Percentiles rank a stretch among this genome's conserved stretches.
Conservation (phyloP, 2,329 filamentous ascomycete species). For the Claviceps digitariae region DNA sequence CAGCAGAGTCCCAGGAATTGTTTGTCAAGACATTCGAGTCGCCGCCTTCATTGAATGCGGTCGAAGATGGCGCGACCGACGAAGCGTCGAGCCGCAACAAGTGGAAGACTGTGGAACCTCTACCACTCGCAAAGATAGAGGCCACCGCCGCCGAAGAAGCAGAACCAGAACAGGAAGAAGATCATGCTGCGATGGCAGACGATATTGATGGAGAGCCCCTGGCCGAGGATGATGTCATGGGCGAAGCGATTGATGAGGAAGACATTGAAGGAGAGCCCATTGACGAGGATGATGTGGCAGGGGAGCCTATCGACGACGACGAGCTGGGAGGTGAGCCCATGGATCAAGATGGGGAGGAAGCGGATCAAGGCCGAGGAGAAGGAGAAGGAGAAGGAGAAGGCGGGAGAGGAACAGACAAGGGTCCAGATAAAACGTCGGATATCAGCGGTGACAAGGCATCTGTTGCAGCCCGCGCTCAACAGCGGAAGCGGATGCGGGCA, state of each 20-base stretch:
- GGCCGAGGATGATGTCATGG: slow-evolving; percentile 30
- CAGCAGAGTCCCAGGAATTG: slow-evolving; percentile 56
- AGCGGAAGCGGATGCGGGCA: slow-evolving; percentile 55
- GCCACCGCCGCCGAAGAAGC: slow-evolving; percentile 4
- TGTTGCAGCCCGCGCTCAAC: slow-evolving; percentile 19
- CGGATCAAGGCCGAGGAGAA: slow-evolving; percentile 21
- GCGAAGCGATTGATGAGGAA: slow-evolving; percentile 31
- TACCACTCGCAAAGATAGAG: slow-evolving; percentile 4
- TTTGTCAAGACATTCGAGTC: slow-evolving; percentile 60
- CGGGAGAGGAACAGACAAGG: slow-evolving; percentile 13
- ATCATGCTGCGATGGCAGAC: slow-evolving; percentile 18
- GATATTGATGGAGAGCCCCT: slow-evolving; percentile 25
- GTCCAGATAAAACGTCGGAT: slow-evolving; percentile 27
- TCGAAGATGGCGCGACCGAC: slow-evolving; percentile 12
- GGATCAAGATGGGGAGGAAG: slow-evolving; percentile 21
- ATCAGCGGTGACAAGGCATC: slow-evolving; percentile 17
- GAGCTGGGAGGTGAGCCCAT: slow-evolving; percentile 27
- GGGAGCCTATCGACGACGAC: slow-evolving; percentile 30
- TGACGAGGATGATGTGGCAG: slow-evolving; percentile 27
- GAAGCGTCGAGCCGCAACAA: slow-evolving; percentile 22
- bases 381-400: not conserved
- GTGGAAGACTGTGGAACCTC: slow-evolving; percentile 38
- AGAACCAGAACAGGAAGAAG: slow-evolving; percentile 1
- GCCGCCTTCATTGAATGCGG: slow-evolving; percentile 35
- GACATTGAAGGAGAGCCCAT: slow-evolving; percentile 34